phyloP scores from a whole-genome alignment of 2,329 filamentous ascomycete species.

The Colletotrichum sp. region DNA sequence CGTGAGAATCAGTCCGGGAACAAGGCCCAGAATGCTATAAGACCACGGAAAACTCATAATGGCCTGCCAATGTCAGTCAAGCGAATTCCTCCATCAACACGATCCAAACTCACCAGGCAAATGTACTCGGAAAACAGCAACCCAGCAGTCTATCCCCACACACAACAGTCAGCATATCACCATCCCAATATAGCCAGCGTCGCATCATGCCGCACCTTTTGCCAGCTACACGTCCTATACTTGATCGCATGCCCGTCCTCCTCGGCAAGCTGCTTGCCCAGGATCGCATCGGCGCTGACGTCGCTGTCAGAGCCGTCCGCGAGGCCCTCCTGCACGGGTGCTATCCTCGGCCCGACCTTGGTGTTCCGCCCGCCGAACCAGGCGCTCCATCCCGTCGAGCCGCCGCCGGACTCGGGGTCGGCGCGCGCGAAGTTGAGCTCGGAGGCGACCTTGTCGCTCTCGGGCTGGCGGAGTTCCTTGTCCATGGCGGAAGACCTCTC shows the following conservation, averaged over 20 bases:
- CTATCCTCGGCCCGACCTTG: constrained; percentile 56
- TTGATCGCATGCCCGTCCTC: constrained; percentile 83
- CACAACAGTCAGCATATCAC: no score
- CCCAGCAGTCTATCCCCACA: constrained; percentile 73
- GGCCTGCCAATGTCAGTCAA: constrained; percentile 36
- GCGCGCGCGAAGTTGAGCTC: background rate
- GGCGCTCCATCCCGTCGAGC: constrained; percentile 11
- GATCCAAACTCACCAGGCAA: constrained; percentile 16
- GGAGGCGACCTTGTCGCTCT: background rate
- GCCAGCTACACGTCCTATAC: constrained; percentile 93
- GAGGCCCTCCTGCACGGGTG: constrained; percentile 43
- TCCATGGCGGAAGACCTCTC: background rate
- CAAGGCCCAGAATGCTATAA: constrained; percentile 84
- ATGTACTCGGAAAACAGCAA: constrained; percentile 96
- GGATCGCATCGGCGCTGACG: constrained; percentile 52
- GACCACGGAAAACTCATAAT: constrained; percentile 98
- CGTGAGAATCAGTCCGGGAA: constrained; percentile 82
- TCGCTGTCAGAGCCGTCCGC: constrained; percentile 42
- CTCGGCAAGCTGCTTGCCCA: constrained; percentile 73
- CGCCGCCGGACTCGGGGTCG: constrained; percentile 12
- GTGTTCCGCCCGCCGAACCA: constrained; percentile 44
- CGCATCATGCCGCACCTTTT: constrained; percentile 65
- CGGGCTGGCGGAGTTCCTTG: background rate
- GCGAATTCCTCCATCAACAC: rapidly evolving
- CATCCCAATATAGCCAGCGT: no score